phyloP scores from a whole-genome alignment of 2,329 filamentous ascomycete genomes.

The Colletotrichum sidae region DNA sequence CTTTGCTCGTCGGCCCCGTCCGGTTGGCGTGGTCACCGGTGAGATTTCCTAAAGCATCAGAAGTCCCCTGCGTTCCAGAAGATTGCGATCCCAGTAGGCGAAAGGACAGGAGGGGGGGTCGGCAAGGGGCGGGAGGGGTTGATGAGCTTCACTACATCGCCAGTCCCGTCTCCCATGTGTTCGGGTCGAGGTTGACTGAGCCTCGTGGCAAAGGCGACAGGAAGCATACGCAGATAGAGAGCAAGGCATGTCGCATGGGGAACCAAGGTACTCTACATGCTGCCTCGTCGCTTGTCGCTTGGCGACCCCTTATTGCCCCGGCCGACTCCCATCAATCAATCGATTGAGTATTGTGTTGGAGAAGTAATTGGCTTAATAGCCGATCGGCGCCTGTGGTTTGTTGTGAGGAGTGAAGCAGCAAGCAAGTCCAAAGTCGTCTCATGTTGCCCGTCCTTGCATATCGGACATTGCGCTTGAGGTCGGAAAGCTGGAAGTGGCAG shows the following conservation, averaged over 20 bases:
- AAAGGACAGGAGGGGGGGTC: slow-evolving; percentile 11
- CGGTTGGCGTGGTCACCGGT: slow-evolving; percentile 32
- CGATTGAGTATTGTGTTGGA: too few relatives aligned
- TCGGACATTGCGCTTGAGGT: neutral
- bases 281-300: neutral
- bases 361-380: neutral
- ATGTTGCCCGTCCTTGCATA: slow-evolving; percentile 15
- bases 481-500: too few relatives aligned
- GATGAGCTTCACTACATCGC: slow-evolving; percentile 5
- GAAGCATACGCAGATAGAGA: neutral
- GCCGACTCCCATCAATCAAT: neutral
- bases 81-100: slow-evolving; percentile 13
- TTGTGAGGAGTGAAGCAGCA: slow-evolving; percentile 8
- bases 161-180: slow-evolving; percentile 29
- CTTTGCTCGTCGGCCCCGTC: slow-evolving; percentile 27
- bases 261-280: too few relatives aligned
- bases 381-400: slow-evolving; percentile 6
- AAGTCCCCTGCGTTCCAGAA: slow-evolving; percentile 14
- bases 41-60: slow-evolving; percentile 32
- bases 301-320: slow-evolving; percentile 21
- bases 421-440: neutral
- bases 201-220: slow-evolving; percentile 4
- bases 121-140: slow-evolving; percentile 23
- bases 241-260: neutral
- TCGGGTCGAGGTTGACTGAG: slow-evolving; percentile 21